Evolutionary conservation across 2,329 filamentous ascomycete genomes (phyloP).

Genomic region (Trichoderma asperellum): DNA sequence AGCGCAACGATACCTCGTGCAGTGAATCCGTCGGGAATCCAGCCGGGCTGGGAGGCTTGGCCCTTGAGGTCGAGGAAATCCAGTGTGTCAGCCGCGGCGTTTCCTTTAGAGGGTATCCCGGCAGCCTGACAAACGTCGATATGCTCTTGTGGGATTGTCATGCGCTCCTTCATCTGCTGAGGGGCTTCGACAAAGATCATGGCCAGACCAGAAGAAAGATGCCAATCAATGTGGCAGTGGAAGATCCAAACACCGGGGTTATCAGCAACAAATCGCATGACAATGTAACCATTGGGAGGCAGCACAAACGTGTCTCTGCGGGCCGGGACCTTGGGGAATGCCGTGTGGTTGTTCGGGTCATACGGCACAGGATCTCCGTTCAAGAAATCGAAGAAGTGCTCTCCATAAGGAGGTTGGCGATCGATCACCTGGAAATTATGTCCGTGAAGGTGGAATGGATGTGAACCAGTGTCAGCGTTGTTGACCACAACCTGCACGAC

Average conservation of each 20-base stretch:
- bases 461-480: conserved; percentile 31
- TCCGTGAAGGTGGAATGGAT: conserved; percentile 46
- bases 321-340: conserved; percentile 43
- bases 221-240: conserved; percentile 57
- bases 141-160: conserved; percentile 21
- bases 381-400: conserved; percentile 5
- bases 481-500: conserved; percentile 29
- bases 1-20: conserved; percentile 24
- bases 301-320: conserved; percentile 58
- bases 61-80: conserved; percentile 22
- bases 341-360: conserved; percentile 31
- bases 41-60: conserved; percentile 15
- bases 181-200: conserved; percentile 29
- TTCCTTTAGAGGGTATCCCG: conserved; percentile 10
- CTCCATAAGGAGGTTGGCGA: conserved; percentile 18
- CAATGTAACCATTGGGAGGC: conserved; percentile 48
- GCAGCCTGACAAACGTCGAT: conserved; percentile 23
- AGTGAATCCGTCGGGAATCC: conserved; percentile 23
- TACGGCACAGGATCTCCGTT: conserved; percentile 21
- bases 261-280: conserved; percentile 54
- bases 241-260: conserved; percentile 44
- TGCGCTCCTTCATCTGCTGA: conserved; percentile 26
- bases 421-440: conserved; percentile 41
- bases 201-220: conserved; percentile 36
- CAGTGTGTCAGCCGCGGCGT: conserved; percentile 17